These are phyloP conservation scores for Quercus phellos DNA, from an alignment of 331 rosid genomes.

Conservation along the genomic window DNA sequence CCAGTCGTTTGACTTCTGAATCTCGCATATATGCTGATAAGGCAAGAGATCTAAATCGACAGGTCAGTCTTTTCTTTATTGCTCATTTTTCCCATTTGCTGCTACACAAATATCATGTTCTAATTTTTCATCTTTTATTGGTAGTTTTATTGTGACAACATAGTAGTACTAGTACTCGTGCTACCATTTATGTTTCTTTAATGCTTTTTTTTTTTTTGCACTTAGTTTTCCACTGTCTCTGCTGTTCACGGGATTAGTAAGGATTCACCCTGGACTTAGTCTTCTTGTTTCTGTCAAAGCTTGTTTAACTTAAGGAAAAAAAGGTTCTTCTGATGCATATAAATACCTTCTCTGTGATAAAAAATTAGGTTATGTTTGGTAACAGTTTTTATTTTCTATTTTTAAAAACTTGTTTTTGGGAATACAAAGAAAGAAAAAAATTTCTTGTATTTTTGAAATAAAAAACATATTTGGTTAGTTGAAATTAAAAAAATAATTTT, in stretches of 20 bases:
- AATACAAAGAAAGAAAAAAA: too few species aligned
- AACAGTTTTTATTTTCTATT: too few species aligned
- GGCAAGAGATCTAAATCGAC: conserved; percentile 88
- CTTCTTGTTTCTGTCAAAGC: neutral
- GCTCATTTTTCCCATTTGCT: neutral
- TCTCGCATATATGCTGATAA: conserved; percentile 87
- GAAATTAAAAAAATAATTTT: too few species aligned
- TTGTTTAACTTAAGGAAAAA: neutral
- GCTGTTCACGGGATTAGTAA: too few species aligned
- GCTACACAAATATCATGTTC: neutral
- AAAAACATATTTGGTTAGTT: too few species aligned
- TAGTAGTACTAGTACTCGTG: neutral
- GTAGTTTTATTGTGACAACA: neutral
- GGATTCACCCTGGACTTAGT: neutral
- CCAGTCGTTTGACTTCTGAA: conserved; percentile 84
- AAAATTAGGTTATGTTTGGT: too few species aligned
- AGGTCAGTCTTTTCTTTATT: conserved; percentile 41
- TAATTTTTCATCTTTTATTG: neutral
- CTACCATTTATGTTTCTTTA: neutral
- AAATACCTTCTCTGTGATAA: neutral
- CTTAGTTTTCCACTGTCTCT: neutral
- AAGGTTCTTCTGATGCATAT: neutral
- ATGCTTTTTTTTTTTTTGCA: neutral
- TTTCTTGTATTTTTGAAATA: too few species aligned
- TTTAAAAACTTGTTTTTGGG: too few species aligned